Percentiles rank a stretch among this genome's conserved stretches.
Evolutionary conservation across 768 basidiomycete genomes (phyloP).

Genomic region (Collybiopsis luxurians): DNA sequence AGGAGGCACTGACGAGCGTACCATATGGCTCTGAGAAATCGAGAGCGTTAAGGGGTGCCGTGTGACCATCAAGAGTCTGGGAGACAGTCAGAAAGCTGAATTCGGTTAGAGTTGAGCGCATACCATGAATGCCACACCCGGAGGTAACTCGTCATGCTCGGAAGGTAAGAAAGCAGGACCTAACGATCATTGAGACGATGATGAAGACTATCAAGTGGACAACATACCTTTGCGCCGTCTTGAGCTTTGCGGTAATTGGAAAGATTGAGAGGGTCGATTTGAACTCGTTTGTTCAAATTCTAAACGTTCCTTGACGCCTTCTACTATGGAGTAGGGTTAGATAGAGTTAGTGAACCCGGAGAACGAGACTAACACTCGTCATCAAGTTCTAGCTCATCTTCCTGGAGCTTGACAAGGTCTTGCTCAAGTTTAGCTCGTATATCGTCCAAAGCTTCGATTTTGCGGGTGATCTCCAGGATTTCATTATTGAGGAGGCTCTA

Average conservation of each 20-base stretch:
- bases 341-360: not conserved
- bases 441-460: constrained; percentile 81
- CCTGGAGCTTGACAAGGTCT: constrained; percentile 82
- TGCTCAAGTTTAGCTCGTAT: constrained; percentile 80
- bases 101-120: constrained; percentile 9
- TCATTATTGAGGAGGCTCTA: constrained; percentile 86
- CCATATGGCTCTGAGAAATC: constrained; percentile 98
- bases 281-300: constrained; percentile 56
- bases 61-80: constrained; percentile 81
- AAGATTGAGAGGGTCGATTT: constrained; percentile 31
- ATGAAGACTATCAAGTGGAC: not conserved
- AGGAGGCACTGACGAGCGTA: constrained; percentile 83
- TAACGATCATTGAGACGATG: constrained; percentile 19
- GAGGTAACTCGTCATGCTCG: constrained; percentile 93
- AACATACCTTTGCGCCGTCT: constrained; percentile 63
- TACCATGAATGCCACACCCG: constrained; percentile 97
- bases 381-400: constrained; percentile 96
- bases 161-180: constrained; percentile 96
- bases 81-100: constrained; percentile 7
- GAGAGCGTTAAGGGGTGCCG: constrained; percentile 78
- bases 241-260: constrained; percentile 56
- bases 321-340: constrained; percentile 48
- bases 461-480: constrained; percentile 84
- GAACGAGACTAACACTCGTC: constrained; percentile 73
- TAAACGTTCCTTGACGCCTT: constrained; percentile 85